Evolutionary conservation across 768 basidiomycete genomes (phyloP).

Genomic region (Suillus discolor): DNA sequence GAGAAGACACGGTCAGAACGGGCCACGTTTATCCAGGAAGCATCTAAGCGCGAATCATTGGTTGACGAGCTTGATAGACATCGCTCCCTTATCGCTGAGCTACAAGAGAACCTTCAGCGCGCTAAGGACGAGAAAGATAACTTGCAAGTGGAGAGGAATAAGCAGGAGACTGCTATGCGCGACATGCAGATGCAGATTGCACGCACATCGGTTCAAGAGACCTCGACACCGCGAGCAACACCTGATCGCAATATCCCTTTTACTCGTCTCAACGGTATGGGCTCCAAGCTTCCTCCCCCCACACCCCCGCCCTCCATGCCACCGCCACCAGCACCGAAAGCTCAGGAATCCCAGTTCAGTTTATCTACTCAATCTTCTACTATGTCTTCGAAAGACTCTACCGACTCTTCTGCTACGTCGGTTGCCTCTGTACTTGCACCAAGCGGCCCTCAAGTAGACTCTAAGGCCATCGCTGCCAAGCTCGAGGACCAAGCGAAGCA

Average conservation of each 20-base stretch:
- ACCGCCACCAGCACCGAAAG: constrained; percentile 77
- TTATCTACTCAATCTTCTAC: constrained; percentile 65
- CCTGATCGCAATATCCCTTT: constrained; percentile 58
- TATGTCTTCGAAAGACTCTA: constrained; percentile 65
- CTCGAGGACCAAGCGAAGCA: constrained; percentile 76
- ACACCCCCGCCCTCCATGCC: constrained; percentile 81
- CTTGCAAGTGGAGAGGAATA: constrained; percentile 70
- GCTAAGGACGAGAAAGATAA: constrained; percentile 83
- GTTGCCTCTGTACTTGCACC: constrained; percentile 46
- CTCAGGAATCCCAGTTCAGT: constrained; percentile 53
- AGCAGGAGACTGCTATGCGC: constrained; percentile 67
- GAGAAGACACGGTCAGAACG: constrained; percentile 60
- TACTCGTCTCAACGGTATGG: constrained; percentile 60
- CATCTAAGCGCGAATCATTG: constrained; percentile 74
- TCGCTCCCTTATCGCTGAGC: constrained; percentile 72
- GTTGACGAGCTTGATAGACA: constrained; percentile 77
- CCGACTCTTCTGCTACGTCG: constrained; percentile 71
- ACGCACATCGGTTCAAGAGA: constrained; percentile 48
- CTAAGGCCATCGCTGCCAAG: constrained; percentile 52
- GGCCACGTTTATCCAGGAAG: constrained; percentile 65
- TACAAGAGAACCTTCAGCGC: constrained; percentile 76
- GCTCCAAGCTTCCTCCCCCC: constrained; percentile 82
- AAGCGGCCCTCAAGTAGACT: constrained; percentile 43
- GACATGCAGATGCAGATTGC: constrained; percentile 77
- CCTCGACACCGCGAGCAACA: constrained; percentile 53